Evolutionary conservation across 1,284 basidiomycete species (phyloP), one percentile per base, ranked within the genome.

Genomic region (Hypsizygus ulmarius): DNA sequence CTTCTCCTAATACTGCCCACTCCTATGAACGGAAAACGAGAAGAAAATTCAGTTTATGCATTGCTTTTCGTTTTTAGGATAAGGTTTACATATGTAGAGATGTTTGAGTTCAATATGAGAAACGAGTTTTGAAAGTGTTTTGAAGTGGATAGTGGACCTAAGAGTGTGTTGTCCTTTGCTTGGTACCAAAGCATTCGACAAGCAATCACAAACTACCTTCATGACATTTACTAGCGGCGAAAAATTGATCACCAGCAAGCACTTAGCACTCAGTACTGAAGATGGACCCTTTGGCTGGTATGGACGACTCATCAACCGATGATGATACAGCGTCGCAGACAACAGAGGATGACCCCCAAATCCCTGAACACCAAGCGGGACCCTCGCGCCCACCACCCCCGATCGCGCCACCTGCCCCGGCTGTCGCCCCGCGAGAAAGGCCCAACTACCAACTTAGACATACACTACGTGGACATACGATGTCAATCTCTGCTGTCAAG

Each of bases 401-500:
- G 49, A 57, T 47, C 52, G 61, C 66, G 47, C 60, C 64, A 44
- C 64, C 68, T 28, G 59, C 64, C 30, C 59, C 66, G 28, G 54
- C 64, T 36, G 59, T 49, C 27, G 53, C 64, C 46, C 56, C 67
- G 12, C 61, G 81, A 53, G 78, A 79, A 59, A 72, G 73, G 55
- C 87, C 87, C n/a, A 75, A 83, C 56, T 90, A 90, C 60, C 72
- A 82, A 58, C 74, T 85, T 3, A 71, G 73, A 47, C 79, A 87
- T 64, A 79, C 77, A 0, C 72, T 90, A 41, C 68, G 72, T 6
- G 88, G 89, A 0, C 89, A 91, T 61, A 84, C 81, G 3, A 79
- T 79, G 59, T 87, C 86, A 1, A 84, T 90, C 51, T 90, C 89
- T 33, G 81, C 88, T 10, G 84, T 90, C 34, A 91, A 91, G 63